Conservation (phyloP, 2,329 filamentous ascomycete genomes). For the Rachicladosporium sp. region DNA sequence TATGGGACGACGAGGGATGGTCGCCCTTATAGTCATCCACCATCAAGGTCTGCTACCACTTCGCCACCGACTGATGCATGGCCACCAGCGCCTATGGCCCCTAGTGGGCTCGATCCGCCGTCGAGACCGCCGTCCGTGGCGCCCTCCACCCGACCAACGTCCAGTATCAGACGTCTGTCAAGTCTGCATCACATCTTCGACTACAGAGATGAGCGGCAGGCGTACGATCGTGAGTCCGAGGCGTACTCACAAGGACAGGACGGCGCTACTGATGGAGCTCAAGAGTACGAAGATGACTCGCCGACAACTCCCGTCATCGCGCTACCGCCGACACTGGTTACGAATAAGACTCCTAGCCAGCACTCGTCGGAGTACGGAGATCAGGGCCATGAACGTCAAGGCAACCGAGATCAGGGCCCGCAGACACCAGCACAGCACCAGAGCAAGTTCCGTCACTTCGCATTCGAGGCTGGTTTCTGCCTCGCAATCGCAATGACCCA, state of each 20-base stretch:
- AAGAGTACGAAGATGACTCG: too few species aligned
- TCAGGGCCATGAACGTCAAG: too few species aligned
- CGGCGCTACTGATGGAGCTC: too few species aligned
- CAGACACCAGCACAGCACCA: slow-evolving; percentile 2
- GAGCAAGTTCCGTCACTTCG: slow-evolving; percentile 16
- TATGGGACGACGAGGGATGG: not conserved
- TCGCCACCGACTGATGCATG: slow-evolving; percentile 8
- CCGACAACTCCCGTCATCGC: too few species aligned
- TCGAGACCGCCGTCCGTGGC: not conserved
- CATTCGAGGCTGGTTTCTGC: slow-evolving; percentile 21
- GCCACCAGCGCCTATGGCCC: slow-evolving; percentile 9
- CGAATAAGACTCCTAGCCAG: too few species aligned
- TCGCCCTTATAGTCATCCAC: slow-evolving; percentile 7
- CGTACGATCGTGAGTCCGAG: slow-evolving; percentile 3
- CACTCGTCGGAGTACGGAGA: too few species aligned
- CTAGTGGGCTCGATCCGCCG: slow-evolving; percentile 1
- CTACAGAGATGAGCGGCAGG: slow-evolving; percentile 19
- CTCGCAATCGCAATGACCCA: slow-evolving; percentile 25
- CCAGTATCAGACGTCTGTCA: slow-evolving; percentile 14
- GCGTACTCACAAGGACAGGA: too few species aligned
- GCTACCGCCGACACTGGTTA: too few species aligned
- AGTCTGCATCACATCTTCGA: slow-evolving; percentile 23
- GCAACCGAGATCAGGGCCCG: too few species aligned
- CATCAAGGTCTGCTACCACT: not conserved
- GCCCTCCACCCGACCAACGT: slow-evolving; percentile 9